phyloP scores from a whole-genome alignment of 352 stramenopile genomes.

The Globisporangium cylindrosporum region DNA sequence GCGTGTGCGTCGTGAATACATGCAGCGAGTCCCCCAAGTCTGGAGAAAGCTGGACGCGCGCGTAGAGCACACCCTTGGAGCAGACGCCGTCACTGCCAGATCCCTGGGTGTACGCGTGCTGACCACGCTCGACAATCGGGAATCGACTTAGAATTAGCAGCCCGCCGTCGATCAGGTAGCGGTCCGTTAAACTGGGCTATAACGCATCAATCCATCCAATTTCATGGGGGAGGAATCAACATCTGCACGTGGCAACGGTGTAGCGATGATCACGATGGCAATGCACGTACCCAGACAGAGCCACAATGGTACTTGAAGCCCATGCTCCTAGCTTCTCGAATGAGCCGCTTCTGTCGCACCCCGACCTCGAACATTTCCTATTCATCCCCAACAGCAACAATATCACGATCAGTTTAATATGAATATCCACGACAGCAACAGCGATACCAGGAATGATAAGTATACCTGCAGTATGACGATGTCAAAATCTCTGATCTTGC shows the following conservation, averaged over 20 bases:
- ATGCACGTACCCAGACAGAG: conserved; percentile 48
- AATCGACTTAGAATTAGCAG: conserved; percentile 82
- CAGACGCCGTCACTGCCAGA: conserved; percentile 68
- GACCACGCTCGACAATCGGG: conserved; percentile 68
- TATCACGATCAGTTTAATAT: background rate
- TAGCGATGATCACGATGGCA: background rate
- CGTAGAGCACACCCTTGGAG: conserved; percentile 75
- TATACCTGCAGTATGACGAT: conserved; percentile 65
- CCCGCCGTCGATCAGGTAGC: conserved; percentile 66
- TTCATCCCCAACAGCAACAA: background rate
- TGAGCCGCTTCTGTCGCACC: conserved; percentile 49
- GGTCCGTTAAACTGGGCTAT: conserved; percentile 43
- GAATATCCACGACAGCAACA: background rate
- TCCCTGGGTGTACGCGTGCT: conserved; percentile 54
- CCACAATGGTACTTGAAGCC: conserved; percentile 76
- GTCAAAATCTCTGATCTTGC: conserved; percentile 72
- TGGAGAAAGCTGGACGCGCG: conserved; percentile 67
- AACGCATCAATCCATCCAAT: background rate
- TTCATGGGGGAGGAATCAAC: background rate
- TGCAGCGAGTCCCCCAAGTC: conserved; percentile 68
- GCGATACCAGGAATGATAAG: background rate
- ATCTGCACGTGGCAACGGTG: background rate
- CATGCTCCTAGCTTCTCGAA: conserved; percentile 47
- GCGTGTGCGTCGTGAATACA: conserved; percentile 86
- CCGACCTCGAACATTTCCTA: conserved; percentile 82